Evolutionary conservation across 768 basidiomycete species (phyloP), one percentile per base, ranked within the genome.

Genomic region (Galerina marginata): DNA sequence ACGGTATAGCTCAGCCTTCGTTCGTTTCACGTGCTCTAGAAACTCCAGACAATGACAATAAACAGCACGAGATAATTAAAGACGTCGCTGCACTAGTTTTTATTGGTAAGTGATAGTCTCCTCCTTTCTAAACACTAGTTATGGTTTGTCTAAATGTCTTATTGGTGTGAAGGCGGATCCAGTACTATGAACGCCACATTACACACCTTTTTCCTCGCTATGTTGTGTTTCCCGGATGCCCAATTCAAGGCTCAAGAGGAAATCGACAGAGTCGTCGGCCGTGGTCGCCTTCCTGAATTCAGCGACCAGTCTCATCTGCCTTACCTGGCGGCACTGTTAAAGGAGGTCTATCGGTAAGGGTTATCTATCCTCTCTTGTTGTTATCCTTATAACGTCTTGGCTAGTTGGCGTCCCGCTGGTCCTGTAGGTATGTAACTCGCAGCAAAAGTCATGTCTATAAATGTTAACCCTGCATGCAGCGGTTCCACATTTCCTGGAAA

Each of bases 231-330:
- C 61, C 80, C 80, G 0, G 75, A 77, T 3, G 74, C 75, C 0
- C 77, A 77, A 65, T 56, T 54, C 29, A 75, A 72, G 55, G 79
- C 77, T 1, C 79, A 81, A 47, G 68, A 70, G 59, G 80, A 81
- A 59, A 62, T 82, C 11, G 79, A 81, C 53, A 58, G 63, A 2
- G 75, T 79, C 9, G 54, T 82, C 26, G 79, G 77, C 11, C 61
- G 64, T 11, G 66, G 70, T 7, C 72, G 79, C 10, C 72, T 82
- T 6, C 80, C 80, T 0, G 74, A 74, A 14, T 75, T 79, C 26
- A 65, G 64, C 11, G 81, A 83, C 58, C 61, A 70, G 5, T 61
- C 69, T 4, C 64, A 67, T 11, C 65, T 83, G 12, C 80, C 80
- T 1, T 81, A 80, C 52, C 51, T 81, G 6, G 62, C 67, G 15